These are phyloP conservation scores for Thraustochytrium sp. DNA, from an alignment of 352 stramenopile species.

Conservation along the genomic window DNA sequence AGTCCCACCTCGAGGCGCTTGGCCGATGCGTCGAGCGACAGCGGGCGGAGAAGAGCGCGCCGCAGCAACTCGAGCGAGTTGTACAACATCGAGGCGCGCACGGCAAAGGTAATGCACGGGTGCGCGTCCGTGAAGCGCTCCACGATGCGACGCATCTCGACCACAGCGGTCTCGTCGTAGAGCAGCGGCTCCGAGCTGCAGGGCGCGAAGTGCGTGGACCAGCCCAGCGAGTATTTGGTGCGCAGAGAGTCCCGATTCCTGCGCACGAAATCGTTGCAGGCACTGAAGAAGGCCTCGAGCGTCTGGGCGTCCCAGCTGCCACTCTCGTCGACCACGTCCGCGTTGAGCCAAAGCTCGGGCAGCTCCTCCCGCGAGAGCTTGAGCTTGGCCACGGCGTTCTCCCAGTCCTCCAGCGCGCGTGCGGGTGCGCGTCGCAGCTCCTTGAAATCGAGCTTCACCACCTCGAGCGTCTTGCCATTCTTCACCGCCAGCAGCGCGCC, in stretches of 20 bases:
- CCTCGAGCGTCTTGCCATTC: not conserved
- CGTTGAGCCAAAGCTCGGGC: slow-evolving; percentile 26
- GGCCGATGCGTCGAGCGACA: too few species aligned
- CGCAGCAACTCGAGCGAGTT: too few species aligned
- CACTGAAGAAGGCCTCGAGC: not conserved
- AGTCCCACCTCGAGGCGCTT: too few species aligned
- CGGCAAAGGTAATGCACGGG: too few species aligned
- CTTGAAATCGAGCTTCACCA: slow-evolving; percentile 39
- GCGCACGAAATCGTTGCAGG: not conserved
- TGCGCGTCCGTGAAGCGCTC: not conserved
- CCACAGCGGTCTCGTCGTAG: not conserved
- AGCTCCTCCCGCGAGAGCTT: not conserved
- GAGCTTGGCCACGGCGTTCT: not conserved
- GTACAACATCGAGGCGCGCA: too few species aligned
- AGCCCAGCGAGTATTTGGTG: not conserved
- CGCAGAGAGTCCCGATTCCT: not conserved
- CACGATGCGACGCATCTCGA: not conserved
- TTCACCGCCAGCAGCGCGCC: not conserved
- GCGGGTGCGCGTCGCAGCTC: not conserved
- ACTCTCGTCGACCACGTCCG: not conserved
- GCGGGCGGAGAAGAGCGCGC: too few species aligned
- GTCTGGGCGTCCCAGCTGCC: not conserved
- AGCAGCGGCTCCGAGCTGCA: not conserved
- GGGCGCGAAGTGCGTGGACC: not conserved
- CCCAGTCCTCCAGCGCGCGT: not conserved